Conservation (phyloP, 1,284 basidiomycete species). For the Fomitiporia mediterranea region DNA sequence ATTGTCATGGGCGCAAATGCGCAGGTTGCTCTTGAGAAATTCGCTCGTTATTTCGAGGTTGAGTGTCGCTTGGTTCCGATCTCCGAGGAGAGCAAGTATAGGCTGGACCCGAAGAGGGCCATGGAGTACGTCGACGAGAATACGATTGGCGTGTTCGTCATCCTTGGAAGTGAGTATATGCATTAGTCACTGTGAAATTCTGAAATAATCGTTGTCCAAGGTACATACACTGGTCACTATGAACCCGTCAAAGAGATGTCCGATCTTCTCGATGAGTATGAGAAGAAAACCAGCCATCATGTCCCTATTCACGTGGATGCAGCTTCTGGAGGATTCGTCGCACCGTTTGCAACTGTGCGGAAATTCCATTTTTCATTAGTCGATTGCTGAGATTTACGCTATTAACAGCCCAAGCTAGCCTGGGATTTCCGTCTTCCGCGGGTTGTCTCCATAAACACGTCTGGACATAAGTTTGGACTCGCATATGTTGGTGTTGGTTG, state of each 20-base stretch:
- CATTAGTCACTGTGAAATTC: constrained; percentile 21
- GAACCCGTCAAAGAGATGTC: constrained; percentile 89
- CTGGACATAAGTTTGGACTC: constrained; percentile 88
- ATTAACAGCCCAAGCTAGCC: constrained; percentile 56
- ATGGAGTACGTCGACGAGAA: constrained; percentile 92
- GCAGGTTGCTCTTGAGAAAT: constrained; percentile 86
- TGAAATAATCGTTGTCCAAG: constrained; percentile 26
- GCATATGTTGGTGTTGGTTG: constrained; percentile 87
- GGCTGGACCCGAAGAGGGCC: constrained; percentile 79
- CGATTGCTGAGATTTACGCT: constrained; percentile 20
- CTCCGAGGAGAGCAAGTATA: constrained; percentile 71
- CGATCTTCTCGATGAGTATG: constrained; percentile 81
- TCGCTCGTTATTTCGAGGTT: constrained; percentile 89
- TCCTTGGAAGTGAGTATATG: constrained; percentile 56
- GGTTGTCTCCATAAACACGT: constrained; percentile 86
- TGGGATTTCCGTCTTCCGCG: constrained; percentile 90
- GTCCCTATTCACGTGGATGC: constrained; percentile 87
- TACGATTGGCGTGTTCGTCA: constrained; percentile 80
- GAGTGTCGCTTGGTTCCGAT: constrained; percentile 81
- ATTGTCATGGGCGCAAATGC: constrained; percentile 81
- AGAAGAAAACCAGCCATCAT: constrained; percentile 71
- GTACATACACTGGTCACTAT: constrained; percentile 91
- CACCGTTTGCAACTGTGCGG: constrained; percentile 67
- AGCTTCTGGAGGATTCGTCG: constrained; percentile 80
- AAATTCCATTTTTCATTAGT: not conserved